These are phyloP conservation scores for Fusarium torreyae DNA, from an alignment of 2,329 filamentous ascomycete genomes.

Conservation along the genomic window DNA sequence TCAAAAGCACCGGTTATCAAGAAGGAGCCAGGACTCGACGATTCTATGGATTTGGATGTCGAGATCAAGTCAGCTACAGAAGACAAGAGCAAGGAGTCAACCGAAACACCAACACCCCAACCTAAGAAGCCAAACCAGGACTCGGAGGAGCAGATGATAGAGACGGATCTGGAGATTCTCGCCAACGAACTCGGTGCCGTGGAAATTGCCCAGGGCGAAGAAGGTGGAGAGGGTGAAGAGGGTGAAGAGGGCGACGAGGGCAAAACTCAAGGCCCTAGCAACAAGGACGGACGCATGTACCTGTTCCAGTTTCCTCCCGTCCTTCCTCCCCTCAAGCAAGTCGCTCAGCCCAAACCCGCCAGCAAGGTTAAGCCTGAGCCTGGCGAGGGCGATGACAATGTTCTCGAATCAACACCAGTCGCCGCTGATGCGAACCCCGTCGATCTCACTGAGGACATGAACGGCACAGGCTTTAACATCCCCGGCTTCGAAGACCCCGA, in stretches of 20 bases:
- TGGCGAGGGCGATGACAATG: conserved; percentile 56
- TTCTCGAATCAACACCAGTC: conserved; percentile 54
- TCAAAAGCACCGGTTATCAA: conserved; percentile 59
- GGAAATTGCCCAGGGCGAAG: conserved; percentile 49
- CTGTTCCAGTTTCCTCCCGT: conserved; percentile 77
- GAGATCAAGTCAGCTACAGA: conserved; percentile 46
- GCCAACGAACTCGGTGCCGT: conserved; percentile 61
- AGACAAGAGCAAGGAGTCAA: conserved; percentile 45
- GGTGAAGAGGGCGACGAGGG: conserved; percentile 49
- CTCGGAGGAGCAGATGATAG: conserved; percentile 57
- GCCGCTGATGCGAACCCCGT: conserved; percentile 51
- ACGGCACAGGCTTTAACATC: conserved; percentile 32
- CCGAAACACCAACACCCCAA: conserved; percentile 43
- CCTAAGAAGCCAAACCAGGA: conserved; percentile 55
- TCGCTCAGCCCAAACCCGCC: conserved; percentile 44
- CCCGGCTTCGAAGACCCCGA: conserved; percentile 53
- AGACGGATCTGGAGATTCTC: conserved; percentile 60
- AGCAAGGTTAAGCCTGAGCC: conserved; percentile 61
- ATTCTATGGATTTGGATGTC: conserved; percentile 60
- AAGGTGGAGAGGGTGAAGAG: conserved; percentile 45
- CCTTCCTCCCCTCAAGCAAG: conserved; percentile 67
- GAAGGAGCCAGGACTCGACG: conserved; percentile 61
- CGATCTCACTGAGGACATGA: conserved; percentile 61
- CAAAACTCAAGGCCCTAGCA: conserved; percentile 50
- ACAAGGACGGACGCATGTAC: conserved; percentile 71